Evolutionary conservation across 1,284 basidiomycete species (phyloP), one percentile per base, ranked within the genome.

Genomic region (Ustilago nuda): DNA sequence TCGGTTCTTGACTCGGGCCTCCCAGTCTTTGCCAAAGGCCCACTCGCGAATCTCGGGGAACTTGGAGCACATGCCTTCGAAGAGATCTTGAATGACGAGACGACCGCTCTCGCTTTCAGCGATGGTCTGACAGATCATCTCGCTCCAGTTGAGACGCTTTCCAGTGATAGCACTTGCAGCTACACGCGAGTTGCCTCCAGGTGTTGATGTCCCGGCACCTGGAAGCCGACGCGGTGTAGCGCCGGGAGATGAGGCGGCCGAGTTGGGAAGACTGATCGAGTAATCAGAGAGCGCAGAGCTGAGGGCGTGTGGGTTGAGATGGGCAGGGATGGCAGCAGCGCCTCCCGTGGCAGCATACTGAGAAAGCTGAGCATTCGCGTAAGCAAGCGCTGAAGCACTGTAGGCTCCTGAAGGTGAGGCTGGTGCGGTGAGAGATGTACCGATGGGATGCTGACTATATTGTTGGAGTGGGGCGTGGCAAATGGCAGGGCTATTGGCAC

Each of bases 111-210:
- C 80, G 45, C 77, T 78, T 41, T 84, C 76, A 13, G 80, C 76
- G 48, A 85, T 83, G 12, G 83, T 83, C 53, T 80, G 78, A 58
- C 82, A 83, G 41, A 85, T 84, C 82, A 85, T 85, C 56, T 85
- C 83, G 56, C 76, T 72, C 83, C 83, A 85, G 60, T 85, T 85
- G 61, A 85, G 71, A 5, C 83, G 71, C 59, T 82, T 82, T 43
- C 80, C 79, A 15, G 81, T 82, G 63, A 81, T 76, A 32, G 79
- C 70, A 48, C 73, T 73, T 8, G 79, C 76, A 27, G 80, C 78
- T 6, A 81, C 72, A 32, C 80, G 72, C 17, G 78, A 76, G 53
- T 81, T 81, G 41, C 73, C 74, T 27, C 75, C 74, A 17, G 69
- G 77, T 0, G 76, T 77, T 6, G 75, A 70, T 0, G 75, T 65